A percentile compares a stretch with the other conserved stretches of the same genome.
Evolutionary conservation across 345 rosid genomes (phyloP).

Genomic region (Citrus sinensis): DVS_A1.0 CM039165.1:33145501-33146000

Average conservation of each 20-base stretch:
- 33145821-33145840: background rate
- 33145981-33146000: background rate
- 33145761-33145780: background rate
- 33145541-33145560: no score
- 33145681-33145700: background rate
- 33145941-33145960: background rate
- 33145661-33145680: background rate
- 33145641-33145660: background rate
- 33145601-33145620: no score
- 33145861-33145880: background rate
- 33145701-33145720: background rate
- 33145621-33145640: background rate
- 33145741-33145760: background rate
- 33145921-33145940: background rate
- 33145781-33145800: background rate
- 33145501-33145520: no score
- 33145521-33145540: no score
- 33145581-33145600: no score
- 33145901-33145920: background rate
- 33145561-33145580: no score
- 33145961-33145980: background rate
- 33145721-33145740: background rate
- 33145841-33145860: background rate
- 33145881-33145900: background rate
- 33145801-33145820: background rate